A percentile compares a stretch with the other conserved stretches of the same genome.
phyloP scores from a whole-genome alignment of 2,329 filamentous ascomycete species.

The Pseudogymnoascus verrucosus region DNA sequence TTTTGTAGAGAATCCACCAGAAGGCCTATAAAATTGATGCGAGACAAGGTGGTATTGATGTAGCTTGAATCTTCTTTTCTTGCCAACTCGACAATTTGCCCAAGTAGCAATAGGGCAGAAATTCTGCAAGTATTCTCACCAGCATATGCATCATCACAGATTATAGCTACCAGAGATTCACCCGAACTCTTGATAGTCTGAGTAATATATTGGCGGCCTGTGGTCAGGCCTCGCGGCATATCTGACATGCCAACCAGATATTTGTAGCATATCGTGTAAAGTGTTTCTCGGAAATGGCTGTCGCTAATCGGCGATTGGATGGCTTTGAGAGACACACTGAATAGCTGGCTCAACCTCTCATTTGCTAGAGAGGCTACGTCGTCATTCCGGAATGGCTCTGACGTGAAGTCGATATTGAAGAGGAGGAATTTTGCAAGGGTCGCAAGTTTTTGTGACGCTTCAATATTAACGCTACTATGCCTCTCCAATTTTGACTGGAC shows the following conservation, averaged over 20 bases:
- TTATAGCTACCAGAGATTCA: slow-evolving; percentile 70
- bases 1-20: slow-evolving; percentile 80
- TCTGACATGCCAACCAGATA: slow-evolving; percentile 65
- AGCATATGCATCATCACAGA: slow-evolving; percentile 89
- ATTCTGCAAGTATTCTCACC: slow-evolving; percentile 76
- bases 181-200: slow-evolving; percentile 73
- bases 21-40: slow-evolving; percentile 84
- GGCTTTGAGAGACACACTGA: slow-evolving; percentile 76
- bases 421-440: slow-evolving; percentile 66
- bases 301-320: slow-evolving; percentile 66
- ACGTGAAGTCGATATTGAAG: slow-evolving; percentile 58
- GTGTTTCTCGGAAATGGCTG: slow-evolving; percentile 66
- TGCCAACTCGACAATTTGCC: slow-evolving; percentile 66
- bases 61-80: slow-evolving; percentile 63
- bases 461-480: slow-evolving; percentile 59
- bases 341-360: slow-evolving; percentile 85
- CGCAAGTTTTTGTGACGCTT: slow-evolving; percentile 67
- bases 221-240: slow-evolving; percentile 42
- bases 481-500: slow-evolving; percentile 81
- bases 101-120: slow-evolving; percentile 77
- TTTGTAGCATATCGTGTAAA: slow-evolving; percentile 86
- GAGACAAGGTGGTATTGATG: slow-evolving; percentile 70
- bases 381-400: slow-evolving; percentile 31
- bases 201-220: slow-evolving; percentile 42
- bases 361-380: slow-evolving; percentile 66